Evolutionary conservation across 2,329 filamentous ascomycete species (phyloP).

Genomic region (Penicillium sp.): DNA sequence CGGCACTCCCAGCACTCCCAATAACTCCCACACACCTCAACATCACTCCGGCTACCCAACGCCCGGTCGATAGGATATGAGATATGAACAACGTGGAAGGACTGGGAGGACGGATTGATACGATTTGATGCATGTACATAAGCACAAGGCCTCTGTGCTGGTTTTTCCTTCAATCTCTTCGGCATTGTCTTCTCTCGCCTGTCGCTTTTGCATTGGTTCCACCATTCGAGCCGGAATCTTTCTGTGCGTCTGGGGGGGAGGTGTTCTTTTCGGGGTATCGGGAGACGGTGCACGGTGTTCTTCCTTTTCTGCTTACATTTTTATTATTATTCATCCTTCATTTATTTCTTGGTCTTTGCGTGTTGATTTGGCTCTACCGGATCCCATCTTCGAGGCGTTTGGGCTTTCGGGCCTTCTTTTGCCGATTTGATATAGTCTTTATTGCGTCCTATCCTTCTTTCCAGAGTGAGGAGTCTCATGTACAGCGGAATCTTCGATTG

Average conservation of each 20-base stretch:
- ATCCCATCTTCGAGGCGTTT: slow-evolving; percentile 32
- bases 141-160: slow-evolving; percentile 33
- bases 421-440: slow-evolving; percentile 12
- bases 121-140: slow-evolving; percentile 47
- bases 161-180: slow-evolving; percentile 30
- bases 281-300: slow-evolving; percentile 40
- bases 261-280: slow-evolving; percentile 28
- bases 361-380: slow-evolving; percentile 34
- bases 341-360: not conserved
- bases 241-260: slow-evolving; percentile 32
- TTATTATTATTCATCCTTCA: not conserved
- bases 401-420: slow-evolving; percentile 17
- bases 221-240: slow-evolving; percentile 23
- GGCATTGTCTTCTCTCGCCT: slow-evolving; percentile 30
- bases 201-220: slow-evolving; percentile 31
- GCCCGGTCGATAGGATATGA: slow-evolving; percentile 70
- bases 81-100: slow-evolving; percentile 14
- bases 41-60: slow-evolving; percentile 67
- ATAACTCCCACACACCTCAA: slow-evolving; percentile 53
- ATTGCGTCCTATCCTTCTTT: slow-evolving; percentile 12
- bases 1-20: slow-evolving; percentile 70
- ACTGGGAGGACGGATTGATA: slow-evolving; percentile 24
- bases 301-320: not conserved
- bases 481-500: slow-evolving; percentile 4
- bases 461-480: slow-evolving; percentile 11